Evolutionary conservation across 2,329 filamentous ascomycete genomes (phyloP), one percentile per base, ranked within the genome.

Genomic region (Colletotrichum salicis): DNA sequence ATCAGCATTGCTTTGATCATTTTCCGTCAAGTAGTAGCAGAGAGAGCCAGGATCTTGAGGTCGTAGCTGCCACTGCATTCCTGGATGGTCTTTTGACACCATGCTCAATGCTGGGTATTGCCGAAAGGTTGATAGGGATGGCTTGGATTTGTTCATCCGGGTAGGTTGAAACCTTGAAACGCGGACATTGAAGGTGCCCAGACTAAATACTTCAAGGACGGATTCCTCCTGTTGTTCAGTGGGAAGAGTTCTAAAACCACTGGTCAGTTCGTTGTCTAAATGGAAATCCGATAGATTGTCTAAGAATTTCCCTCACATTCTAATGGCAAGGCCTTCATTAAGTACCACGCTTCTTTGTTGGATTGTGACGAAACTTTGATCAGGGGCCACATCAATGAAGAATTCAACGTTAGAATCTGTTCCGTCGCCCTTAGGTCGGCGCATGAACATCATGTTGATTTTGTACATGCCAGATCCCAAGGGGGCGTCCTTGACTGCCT

Each of bases 1-100:
- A 7, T 19, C 41, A 13, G 15, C 7, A 2, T 19, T n/a, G 1
- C 7, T 45, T n/a, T 45, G 19, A 3, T 45, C 2, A 13, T 0
- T 2, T 8, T 45, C 41, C 41, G 41, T 45, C 2, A 45, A 2
- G 15, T 45, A 19, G 7, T n/a, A 45, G 41, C 15, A 45, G 41
- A 45, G 41, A 8, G 5, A n/a, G 13, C 41, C 41, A 13, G 15
- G 15, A 45, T 45, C 41, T n/a, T 45, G 41, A 45, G 41, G 19
- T 10, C 19, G 19, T n/a, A 45, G 41, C 41, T 45, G 13, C 41
- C 41, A 45, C 19, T 45, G 41, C 41, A 19, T 45, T 45, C 41
- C 41, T 8, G 41, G 19, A 13, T 45, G 41, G 15, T 45, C 15
- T 19, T n/a, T 13, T n/a, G 41, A 45, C 15, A 7, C 15, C 41